Evolutionary conservation across 1,284 basidiomycete genomes (phyloP), one percentile per base, ranked within the genome.

Genomic region (Paramarasmius palmivorus): DNA sequence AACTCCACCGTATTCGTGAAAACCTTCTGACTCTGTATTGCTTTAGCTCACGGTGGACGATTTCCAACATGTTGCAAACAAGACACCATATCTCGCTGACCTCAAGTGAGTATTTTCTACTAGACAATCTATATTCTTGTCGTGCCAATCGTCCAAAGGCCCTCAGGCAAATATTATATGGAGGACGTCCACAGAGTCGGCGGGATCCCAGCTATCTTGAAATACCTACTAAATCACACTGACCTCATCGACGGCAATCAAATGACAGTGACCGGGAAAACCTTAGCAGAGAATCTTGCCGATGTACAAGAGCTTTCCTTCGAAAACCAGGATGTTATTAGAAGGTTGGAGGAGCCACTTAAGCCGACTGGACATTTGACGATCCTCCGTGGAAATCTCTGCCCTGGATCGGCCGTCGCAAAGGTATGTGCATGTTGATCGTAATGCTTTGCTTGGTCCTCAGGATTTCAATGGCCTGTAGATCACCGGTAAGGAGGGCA

Each of bases 141-240:
- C 12, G 45, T 46, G n/a, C 52, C 35, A 10, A 39, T 49, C 37
- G 37, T 20, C 35, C 44, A 2, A 53, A 89, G 88, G 69, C 95
- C 95, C 6, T 93, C 91, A 25, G 95, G 95, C 23, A 90, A 90
- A 75, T 98, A 95, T 72, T 89, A 92, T 64, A 98, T 98, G 95
- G 93, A 98, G 74, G 95, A 98, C 68, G 79, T 99, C 32, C 92
- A 98, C 78, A 84, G 81, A 60, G 87, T 94, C 59, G 95, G 95
- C 36, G 95, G 95, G 55, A 88, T 95, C 57, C 95, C 95, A 0
- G 83, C 83, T 1, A 73, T 89, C 50, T 69, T 92, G 57, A 91
- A 90, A 68, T 98, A 98, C 73, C 83, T 98, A 45, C 78, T 96
- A 59, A 91, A 93, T 63, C 76, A 93, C 69, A 90, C 90, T 45